phyloP scores from a whole-genome alignment of 805 yeast species.

The Kregervanrija fluxuum region DNA sequence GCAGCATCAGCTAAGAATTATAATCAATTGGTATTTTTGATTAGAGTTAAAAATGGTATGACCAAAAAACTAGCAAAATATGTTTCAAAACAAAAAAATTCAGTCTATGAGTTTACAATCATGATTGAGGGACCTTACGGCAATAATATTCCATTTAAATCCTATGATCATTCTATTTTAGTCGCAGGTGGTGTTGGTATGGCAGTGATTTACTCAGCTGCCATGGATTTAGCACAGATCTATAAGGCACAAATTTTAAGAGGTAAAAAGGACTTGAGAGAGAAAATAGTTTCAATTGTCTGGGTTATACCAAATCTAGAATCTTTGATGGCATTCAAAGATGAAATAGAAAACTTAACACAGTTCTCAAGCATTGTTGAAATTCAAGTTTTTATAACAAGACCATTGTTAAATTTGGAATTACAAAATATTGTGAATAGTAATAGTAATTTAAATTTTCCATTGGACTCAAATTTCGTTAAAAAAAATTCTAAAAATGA shows the following conservation, averaged over 20 bases:
- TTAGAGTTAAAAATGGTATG: constrained; percentile 48
- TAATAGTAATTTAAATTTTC: too few relatives aligned
- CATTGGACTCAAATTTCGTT: too few relatives aligned
- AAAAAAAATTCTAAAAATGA: too few relatives aligned
- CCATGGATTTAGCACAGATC: constrained; percentile 30
- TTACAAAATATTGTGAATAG: constrained; percentile 6
- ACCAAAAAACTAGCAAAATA: constrained; percentile 34
- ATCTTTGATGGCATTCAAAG: constrained; percentile 22
- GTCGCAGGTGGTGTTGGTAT: constrained; percentile 64
- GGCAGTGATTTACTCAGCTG: constrained; percentile 47
- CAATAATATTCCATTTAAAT: constrained; percentile 36
- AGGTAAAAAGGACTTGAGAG: constrained; percentile 12
- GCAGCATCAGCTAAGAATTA: constrained; percentile 34
- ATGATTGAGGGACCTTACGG: constrained; percentile 63
- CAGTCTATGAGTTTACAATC: constrained; percentile 32
- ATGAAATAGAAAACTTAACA: constrained; percentile 22
- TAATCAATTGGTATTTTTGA: constrained; percentile 34
- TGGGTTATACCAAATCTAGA: constrained; percentile 28
- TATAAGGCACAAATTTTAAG: constrained; percentile 23
- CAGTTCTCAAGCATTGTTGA: constrained; percentile 20
- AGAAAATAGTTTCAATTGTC: constrained; percentile 20
- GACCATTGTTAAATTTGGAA: constrained; percentile 15
- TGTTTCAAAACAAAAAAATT: constrained; percentile 26
- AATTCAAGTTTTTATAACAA: constrained; percentile 24
- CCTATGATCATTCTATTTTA: constrained; percentile 40